Evolutionary conservation across 805 yeast species (phyloP), one percentile per base, ranked within the genome.

Genomic region (Lachancea meyersii): DNA sequence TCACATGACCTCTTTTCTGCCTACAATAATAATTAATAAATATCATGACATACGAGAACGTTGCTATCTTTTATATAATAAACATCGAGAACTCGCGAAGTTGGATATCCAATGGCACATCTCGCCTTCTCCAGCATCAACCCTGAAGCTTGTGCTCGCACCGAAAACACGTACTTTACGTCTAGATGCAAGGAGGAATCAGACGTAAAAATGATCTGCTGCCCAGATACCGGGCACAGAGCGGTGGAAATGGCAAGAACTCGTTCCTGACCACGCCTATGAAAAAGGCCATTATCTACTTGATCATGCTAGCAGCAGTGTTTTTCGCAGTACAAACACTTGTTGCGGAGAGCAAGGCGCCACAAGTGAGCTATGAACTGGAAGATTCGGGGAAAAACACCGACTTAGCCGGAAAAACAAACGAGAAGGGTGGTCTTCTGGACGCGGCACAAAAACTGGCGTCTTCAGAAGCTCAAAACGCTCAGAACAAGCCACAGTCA

Each of bases 251-350:
- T 13, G 36, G 59, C 32, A 61, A 63, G 4, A 48, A 46, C 4
- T 55, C 31, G 49, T 57, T 23, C 49, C 52, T 73, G 44, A 71
- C 78, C 1, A 72, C 78, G 3, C 75, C 75, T 20, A 68, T 69
- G 68, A 71, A 73, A 51, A 73, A 71, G 44, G 45, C 71, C 19
- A 11, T 71, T 1, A 63, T 61, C 1, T 75, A 75, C 48, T 38
- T 66, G 4, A 11, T 63, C 5, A 52, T 70, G 7, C 53, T 73
- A 35, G 24, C 51, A 14, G 24, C 60, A 3, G 46, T 72, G 14
- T 69, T 66, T 4, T 47, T 61, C 3, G 40, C 68, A 28, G 54
- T 71, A 16, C 56, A 54, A 34, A 49, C 53, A 23, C 39, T 53
- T 5, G 60, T 64, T 2, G 55, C 51, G 13, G 63, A 53, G 11